Evolutionary conservation across 352 stramenopile genomes (phyloP).

Genomic region (Halophytophthora batemanensis): DNA sequence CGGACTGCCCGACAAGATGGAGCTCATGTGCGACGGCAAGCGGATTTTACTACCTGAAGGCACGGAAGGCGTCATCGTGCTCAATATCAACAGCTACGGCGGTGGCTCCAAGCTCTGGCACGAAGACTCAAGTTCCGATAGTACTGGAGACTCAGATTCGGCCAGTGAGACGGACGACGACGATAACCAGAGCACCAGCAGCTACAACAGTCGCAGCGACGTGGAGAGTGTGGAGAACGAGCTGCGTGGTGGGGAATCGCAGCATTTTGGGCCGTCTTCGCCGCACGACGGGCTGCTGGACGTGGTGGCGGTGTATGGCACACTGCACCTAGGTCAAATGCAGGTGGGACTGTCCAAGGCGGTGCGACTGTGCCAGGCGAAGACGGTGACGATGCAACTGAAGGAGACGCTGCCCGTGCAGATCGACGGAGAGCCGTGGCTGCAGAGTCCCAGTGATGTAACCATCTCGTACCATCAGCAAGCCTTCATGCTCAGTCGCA

Average conservation of each 20-base stretch:
- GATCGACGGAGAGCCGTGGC: slow-evolving; percentile 95
- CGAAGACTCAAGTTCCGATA: slow-evolving; percentile 65
- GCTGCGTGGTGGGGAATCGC: neutral
- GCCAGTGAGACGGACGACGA: slow-evolving; percentile 41
- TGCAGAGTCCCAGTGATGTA: slow-evolving; percentile 80
- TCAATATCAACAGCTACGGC: slow-evolving; percentile 89
- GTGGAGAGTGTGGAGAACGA: slow-evolving; percentile 16
- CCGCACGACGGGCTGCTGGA: slow-evolving; percentile 91
- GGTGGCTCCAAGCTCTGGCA: slow-evolving; percentile 88
- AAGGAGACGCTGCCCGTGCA: slow-evolving; percentile 82
- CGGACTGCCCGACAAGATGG: slow-evolving; percentile 68
- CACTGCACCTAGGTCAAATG: slow-evolving; percentile 93
- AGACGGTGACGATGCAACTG: slow-evolving; percentile 50
- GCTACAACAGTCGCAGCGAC: slow-evolving; percentile 24
- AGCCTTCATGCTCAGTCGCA: slow-evolving; percentile 82
- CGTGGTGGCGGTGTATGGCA: slow-evolving; percentile 91
- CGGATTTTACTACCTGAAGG: slow-evolving; percentile 60
- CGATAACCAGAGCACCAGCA: slow-evolving; percentile 15
- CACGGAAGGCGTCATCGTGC: slow-evolving; percentile 83
- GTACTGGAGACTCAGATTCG: slow-evolving; percentile 44
- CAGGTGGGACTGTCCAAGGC: slow-evolving; percentile 85
- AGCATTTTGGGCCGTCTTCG: slow-evolving; percentile 53
- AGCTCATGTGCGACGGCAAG: slow-evolving; percentile 80
- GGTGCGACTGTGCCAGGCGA: slow-evolving; percentile 72
- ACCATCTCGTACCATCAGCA: slow-evolving; percentile 82